Evolutionary conservation across 192 early-diverging fungal species (phyloP).

Genomic region (Diversispora eburnea): DNA sequence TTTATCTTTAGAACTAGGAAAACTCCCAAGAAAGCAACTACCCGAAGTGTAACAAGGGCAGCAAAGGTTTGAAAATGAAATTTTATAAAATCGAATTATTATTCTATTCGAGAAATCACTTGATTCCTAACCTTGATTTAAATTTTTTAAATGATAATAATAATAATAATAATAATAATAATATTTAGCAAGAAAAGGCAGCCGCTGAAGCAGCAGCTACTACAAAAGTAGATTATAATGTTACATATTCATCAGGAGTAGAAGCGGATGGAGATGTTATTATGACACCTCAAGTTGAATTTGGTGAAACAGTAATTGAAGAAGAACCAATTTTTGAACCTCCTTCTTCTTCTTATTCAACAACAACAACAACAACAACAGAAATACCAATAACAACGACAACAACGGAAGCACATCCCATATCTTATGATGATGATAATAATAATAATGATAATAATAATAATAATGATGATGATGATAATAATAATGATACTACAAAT

Average conservation of each 20-base stretch:
- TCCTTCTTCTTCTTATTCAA: background rate
- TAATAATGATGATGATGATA: too few species aligned
- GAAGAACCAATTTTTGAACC: background rate
- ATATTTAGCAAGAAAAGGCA: background rate
- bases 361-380: background rate
- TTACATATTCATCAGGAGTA: too few species aligned
- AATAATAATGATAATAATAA: too few species aligned
- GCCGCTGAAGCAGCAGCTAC: slow-evolving; percentile 7
- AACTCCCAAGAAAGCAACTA: slow-evolving; percentile 3
- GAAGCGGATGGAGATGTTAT: background rate
- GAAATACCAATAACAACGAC: too few species aligned
- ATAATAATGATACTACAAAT: too few species aligned
- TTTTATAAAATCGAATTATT: background rate
- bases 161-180: background rate
- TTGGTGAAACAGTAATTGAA: background rate
- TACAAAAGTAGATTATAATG: background rate
- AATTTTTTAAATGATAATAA: background rate
- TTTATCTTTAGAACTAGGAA: background rate
- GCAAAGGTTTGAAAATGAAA: slow-evolving; percentile 3
- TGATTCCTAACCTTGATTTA: background rate
- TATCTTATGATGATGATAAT: too few species aligned
- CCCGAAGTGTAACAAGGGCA: slow-evolving; percentile 13
- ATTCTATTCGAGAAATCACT: background rate
- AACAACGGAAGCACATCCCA: background rate
- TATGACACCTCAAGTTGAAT: background rate